These are phyloP conservation scores for Naematelia encephala DNA, from an alignment of 768 basidiomycete species.

Conservation along the genomic window DNA sequence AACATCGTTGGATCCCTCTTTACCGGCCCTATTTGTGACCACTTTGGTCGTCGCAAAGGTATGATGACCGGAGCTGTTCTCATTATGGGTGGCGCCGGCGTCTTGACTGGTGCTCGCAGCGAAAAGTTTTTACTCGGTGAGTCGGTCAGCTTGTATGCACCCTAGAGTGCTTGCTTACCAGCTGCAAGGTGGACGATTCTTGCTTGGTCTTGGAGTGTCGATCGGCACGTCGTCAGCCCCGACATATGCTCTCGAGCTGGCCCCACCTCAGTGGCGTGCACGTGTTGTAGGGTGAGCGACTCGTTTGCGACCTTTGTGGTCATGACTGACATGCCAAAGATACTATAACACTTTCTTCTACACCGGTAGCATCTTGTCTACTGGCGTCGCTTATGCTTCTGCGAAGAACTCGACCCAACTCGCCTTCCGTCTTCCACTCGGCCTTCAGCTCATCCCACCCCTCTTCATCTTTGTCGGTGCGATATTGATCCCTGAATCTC, in stretches of 20 bases:
- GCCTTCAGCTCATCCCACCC: conserved; percentile 38
- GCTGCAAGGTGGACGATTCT: conserved; percentile 50
- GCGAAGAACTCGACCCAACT: conserved; percentile 28
- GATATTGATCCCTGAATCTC: conserved; percentile 57
- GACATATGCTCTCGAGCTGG: conserved; percentile 18
- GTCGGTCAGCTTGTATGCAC: background rate
- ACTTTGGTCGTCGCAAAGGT: conserved; percentile 39
- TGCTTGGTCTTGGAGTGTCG: conserved; percentile 59
- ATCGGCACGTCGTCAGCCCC: conserved; percentile 19
- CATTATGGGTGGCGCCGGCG: conserved; percentile 53
- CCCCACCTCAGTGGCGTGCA: conserved; percentile 32
- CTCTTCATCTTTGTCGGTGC: conserved; percentile 29
- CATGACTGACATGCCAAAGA: background rate
- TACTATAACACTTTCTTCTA: conserved; percentile 13
- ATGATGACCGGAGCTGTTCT: conserved; percentile 43
- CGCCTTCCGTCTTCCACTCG: conserved; percentile 35
- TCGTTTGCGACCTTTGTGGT: background rate
- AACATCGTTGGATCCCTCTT: conserved; percentile 22
- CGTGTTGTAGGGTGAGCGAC: conserved; percentile 20
- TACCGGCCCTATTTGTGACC: conserved; percentile 23
- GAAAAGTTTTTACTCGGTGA: conserved; percentile 56
- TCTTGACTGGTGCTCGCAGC: conserved; percentile 55
- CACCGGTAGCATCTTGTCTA: conserved; percentile 39
- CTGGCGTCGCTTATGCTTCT: conserved; percentile 37
- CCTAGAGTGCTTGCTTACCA: too few species aligned